A percentile compares a stretch with the other conserved stretches of the same genome.
These are phyloP conservation scores for Coniosporium tulheliwenetii DNA, from an alignment of 2,329 filamentous ascomycete species.

Conservation along the genomic window DNA sequence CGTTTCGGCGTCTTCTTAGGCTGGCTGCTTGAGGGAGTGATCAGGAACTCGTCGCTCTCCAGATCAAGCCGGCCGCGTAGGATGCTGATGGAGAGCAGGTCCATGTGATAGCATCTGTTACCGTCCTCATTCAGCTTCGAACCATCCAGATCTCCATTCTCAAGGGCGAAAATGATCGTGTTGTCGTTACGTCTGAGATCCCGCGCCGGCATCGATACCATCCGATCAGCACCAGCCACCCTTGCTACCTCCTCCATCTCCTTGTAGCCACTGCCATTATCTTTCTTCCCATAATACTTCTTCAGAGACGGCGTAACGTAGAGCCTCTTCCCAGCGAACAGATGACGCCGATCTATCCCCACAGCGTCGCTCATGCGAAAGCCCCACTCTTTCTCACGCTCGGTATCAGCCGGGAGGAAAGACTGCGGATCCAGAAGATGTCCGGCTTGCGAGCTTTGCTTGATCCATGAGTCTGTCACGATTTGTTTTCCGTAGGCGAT, in stretches of 20 bases:
- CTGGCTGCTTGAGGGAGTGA: neutral
- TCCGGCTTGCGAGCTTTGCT: constrained; percentile 18
- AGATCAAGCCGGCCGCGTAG: constrained; percentile 25
- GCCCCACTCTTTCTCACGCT: constrained; percentile 22
- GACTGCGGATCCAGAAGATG: constrained; percentile 17
- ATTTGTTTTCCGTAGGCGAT: constrained; percentile 27
- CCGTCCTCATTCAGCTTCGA: constrained; percentile 16
- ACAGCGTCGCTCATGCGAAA: constrained; percentile 18
- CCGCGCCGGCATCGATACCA: constrained; percentile 12
- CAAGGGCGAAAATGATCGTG: constrained; percentile 21
- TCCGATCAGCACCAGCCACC: constrained; percentile 19
- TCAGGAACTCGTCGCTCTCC: constrained; percentile 21
- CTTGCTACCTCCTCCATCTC: constrained; percentile 23
- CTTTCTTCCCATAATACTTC: constrained; percentile 11
- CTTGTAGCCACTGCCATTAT: constrained; percentile 14
- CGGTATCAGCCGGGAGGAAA: constrained; percentile 17
- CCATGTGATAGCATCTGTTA: constrained; percentile 22
- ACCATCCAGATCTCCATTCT: constrained; percentile 20
- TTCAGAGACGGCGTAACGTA: constrained; percentile 30
- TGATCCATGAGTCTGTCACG: constrained; percentile 31
- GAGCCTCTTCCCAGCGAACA: constrained; percentile 33
- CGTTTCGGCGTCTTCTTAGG: neutral
- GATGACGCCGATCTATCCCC: constrained; percentile 20
- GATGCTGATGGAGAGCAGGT: constrained; percentile 26
- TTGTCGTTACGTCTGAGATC: constrained; percentile 10